Percentiles rank a stretch among this genome's conserved stretches.
phyloP scores from a whole-genome alignment of 441 rosid species.

The Pelargonium exstipulatum region DNA sequence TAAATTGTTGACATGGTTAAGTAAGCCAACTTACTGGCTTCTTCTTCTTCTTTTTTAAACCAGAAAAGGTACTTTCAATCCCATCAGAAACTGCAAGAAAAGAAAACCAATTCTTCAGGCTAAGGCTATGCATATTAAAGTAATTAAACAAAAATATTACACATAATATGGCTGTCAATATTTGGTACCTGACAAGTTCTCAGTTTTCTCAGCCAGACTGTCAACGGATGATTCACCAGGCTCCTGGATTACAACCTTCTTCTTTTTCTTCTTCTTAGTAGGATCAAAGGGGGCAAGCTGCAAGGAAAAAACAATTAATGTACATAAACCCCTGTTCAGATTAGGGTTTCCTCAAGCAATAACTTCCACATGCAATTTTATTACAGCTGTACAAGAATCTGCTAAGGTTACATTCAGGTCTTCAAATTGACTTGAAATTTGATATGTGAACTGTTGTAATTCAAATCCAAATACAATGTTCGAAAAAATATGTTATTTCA shows the following conservation, averaged over 20 bases:
- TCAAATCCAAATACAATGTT: too few relatives aligned
- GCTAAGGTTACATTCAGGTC: too few relatives aligned
- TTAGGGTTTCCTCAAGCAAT: too few relatives aligned
- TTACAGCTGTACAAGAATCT: too few relatives aligned
- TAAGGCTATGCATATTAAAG: neutral
- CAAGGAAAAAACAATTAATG: slow-evolving; percentile 2
- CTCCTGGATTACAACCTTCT: slow-evolving; percentile 56
- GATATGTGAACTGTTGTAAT: too few relatives aligned
- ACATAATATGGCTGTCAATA: neutral
- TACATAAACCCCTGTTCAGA: too few relatives aligned
- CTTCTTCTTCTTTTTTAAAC: slow-evolving; percentile 94
- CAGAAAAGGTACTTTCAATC: slow-evolving; percentile 60
- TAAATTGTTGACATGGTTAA: neutral
- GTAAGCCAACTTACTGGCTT: slow-evolving; percentile 53
- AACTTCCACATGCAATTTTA: too few relatives aligned
- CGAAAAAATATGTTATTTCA: too few relatives aligned
- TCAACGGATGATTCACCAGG: slow-evolving; percentile 48
- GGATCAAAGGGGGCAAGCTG: slow-evolving; percentile 73
- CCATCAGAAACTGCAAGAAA: slow-evolving; percentile 62
- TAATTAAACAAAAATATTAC: neutral
- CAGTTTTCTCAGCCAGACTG: slow-evolving; percentile 52
- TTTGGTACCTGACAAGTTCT: slow-evolving; percentile 45
- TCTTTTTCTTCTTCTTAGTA: slow-evolving; percentile 69
- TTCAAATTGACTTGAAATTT: too few relatives aligned
- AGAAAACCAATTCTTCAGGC: neutral